Base-by-base conservation (phyloP, 106 monocot genomes). In the Dactylorhiza incarnata region DNA sequence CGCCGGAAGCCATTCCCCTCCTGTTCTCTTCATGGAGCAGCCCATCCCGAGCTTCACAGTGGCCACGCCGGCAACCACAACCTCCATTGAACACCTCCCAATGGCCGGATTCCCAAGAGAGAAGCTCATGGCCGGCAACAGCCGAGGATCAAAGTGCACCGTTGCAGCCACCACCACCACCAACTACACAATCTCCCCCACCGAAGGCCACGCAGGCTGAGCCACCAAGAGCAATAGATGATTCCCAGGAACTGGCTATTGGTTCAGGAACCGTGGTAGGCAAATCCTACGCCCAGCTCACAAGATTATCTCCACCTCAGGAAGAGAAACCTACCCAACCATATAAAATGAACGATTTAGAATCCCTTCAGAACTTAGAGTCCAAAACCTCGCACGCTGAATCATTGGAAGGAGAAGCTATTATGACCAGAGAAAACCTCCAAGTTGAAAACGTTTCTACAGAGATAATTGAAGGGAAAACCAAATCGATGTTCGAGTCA, bases 1-100 rank as follows among this genome's bases (percentile, higher is more conserved):
- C 71, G 19, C 23, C 78, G 49, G 16, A 78, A 49, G 49, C 77
- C 74, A 6, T 87, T 82, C 19, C 79, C 77, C 45, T 79, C 79
- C 70, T 82, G 84, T 58, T 82, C 45, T 81, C 86, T 9, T 71
- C 14, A 22, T 71, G 77, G 71, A 66, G 17, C 22, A 48, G n/a
- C 58, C 68, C 44, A 4, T 7, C 71, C 7, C 74, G 56, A 19
- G 1, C 83, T 71, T 72, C 46, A 17, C 82, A 16, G 14, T 76
- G 6, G 13, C 81, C 53, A 0, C 71, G 23, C 45, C 68, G 44
- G 45, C 24, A 10, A n/a, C 16, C 69, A 25, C 58, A 17, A 45
- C 45, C 65, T 69, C 68, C 81, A 47, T 9, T 75, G 20, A 26
- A 71, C 9, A 6, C 78, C 19, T 13, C 74, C 56, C 56, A 17